phyloP scores from a whole-genome alignment of 139 green algal species.

The Chlorella sp. region DNA sequence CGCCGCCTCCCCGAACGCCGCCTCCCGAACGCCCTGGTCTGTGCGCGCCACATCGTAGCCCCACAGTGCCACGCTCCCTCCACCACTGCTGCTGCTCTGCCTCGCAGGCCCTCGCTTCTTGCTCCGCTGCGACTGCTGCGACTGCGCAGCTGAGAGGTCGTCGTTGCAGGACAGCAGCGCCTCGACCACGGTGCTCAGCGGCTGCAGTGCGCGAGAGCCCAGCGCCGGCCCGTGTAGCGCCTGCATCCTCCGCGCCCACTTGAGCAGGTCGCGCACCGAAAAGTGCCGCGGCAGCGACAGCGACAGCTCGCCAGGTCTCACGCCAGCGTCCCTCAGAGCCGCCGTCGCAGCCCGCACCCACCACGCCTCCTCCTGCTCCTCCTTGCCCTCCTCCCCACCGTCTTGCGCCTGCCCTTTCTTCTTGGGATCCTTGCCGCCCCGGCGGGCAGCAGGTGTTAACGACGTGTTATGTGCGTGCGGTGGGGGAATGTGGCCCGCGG shows the following conservation, averaged over 20 bases:
- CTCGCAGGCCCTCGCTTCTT: too few relatives aligned
- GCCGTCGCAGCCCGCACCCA: slow-evolving; percentile 22
- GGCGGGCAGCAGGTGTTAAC: neutral
- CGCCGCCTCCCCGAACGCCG: slow-evolving; percentile 35
- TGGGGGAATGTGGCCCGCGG: slow-evolving; percentile 39
- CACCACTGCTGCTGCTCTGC: too few relatives aligned
- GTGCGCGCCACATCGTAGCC: neutral
- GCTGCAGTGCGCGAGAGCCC: neutral
- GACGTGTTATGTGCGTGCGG: neutral
- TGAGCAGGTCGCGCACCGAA: slow-evolving; percentile 72
- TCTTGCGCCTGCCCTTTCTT: neutral
- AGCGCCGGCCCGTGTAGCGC: neutral
- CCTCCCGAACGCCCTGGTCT: slow-evolving; percentile 14
- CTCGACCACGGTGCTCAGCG: neutral
- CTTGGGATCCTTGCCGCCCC: slow-evolving; percentile 7
- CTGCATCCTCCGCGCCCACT: slow-evolving; percentile 73
- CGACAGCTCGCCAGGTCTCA: slow-evolving; percentile 44
- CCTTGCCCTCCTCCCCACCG: neutral
- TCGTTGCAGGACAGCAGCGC: neutral
- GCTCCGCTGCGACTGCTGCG: neutral
- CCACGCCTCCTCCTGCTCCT: neutral
- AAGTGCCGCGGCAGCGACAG: slow-evolving; percentile 61
- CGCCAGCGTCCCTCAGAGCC: slow-evolving; percentile 33
- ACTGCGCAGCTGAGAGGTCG: neutral
- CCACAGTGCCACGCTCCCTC: neutral